Percentiles rank a stretch among this genome's conserved stretches.
phyloP scores from a whole-genome alignment of 1,139 yeast genomes.

The Pichia sp. region DNA sequence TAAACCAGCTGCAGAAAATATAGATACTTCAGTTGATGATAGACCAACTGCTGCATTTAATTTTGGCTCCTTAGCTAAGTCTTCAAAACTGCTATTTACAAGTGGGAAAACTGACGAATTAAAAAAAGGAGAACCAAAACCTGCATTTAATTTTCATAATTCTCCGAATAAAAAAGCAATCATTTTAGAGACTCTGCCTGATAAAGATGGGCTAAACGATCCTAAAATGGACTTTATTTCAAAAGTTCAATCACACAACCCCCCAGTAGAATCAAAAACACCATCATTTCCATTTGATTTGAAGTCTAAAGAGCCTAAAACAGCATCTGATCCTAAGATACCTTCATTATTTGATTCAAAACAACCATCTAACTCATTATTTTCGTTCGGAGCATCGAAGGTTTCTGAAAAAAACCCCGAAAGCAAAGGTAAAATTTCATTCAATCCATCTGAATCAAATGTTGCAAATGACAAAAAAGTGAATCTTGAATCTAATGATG shows the following conservation, averaged over 20 bases:
- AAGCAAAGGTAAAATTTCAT: neutral
- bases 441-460: neutral
- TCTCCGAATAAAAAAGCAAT: neutral
- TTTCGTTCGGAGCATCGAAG: neutral
- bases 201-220: conserved; percentile 10
- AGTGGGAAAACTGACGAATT: neutral
- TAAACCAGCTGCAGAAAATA: neutral
- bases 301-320: neutral
- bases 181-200: conserved; percentile 1
- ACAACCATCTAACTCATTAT: neutral
- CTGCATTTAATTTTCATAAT: neutral
- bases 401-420: neutral
- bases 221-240: neutral
- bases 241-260: neutral
- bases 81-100: neutral
- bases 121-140: neutral
- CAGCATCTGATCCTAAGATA: neutral
- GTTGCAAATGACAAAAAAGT: neutral
- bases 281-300: neutral
- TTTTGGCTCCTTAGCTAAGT: neutral
- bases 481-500: neutral
- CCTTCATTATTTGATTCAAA: neutral
- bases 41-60: conserved; percentile 19
- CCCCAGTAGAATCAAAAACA: neutral
- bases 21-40: neutral